These are phyloP conservation scores for Colletotrichum tropicale DNA, from an alignment of 2,329 filamentous ascomycete genomes.

Conservation along the genomic window DNA sequence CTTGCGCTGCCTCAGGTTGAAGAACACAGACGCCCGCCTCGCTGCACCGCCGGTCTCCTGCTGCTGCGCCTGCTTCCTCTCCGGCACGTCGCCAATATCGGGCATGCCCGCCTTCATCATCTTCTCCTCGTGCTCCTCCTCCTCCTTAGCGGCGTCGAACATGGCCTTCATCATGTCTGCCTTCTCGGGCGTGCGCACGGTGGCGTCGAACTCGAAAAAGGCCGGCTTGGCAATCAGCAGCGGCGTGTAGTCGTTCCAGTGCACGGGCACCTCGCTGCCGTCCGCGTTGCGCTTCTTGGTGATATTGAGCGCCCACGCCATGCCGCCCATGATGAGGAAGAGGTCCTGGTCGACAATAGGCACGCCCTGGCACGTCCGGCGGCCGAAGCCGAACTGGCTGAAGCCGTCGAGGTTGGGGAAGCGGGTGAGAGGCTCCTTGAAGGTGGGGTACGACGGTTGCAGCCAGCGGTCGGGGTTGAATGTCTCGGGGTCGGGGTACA, in stretches of 20 bases:
- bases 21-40: neutral
- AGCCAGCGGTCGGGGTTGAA: conserved; percentile 47
- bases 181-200: conserved; percentile 30
- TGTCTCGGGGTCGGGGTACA: conserved; percentile 40
- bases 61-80: neutral
- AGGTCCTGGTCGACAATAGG: conserved; percentile 47
- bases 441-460: conserved; percentile 40
- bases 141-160: conserved; percentile 38
- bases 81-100: neutral
- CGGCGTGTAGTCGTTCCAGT: conserved; percentile 49
- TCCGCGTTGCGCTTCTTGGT: conserved; percentile 31
- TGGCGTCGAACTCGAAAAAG: conserved; percentile 41
- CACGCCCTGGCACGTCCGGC: conserved; percentile 50
- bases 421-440: conserved; percentile 41
- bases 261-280: conserved; percentile 35
- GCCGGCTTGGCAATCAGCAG: conserved; percentile 48
- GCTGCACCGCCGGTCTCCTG: neutral
- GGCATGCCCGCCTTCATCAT: conserved; percentile 22
- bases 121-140: conserved; percentile 30
- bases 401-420: conserved; percentile 45
- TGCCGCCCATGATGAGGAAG: conserved; percentile 42
- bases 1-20: conserved; percentile 12
- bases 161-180: conserved; percentile 31
- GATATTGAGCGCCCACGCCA: conserved; percentile 41
- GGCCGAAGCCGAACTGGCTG: conserved; percentile 58